A percentile compares a stretch with the other conserved stretches of the same genome.
phyloP scores from a whole-genome alignment of 345 rosid species.

The Psidium friedrichsthalianum region DNA sequence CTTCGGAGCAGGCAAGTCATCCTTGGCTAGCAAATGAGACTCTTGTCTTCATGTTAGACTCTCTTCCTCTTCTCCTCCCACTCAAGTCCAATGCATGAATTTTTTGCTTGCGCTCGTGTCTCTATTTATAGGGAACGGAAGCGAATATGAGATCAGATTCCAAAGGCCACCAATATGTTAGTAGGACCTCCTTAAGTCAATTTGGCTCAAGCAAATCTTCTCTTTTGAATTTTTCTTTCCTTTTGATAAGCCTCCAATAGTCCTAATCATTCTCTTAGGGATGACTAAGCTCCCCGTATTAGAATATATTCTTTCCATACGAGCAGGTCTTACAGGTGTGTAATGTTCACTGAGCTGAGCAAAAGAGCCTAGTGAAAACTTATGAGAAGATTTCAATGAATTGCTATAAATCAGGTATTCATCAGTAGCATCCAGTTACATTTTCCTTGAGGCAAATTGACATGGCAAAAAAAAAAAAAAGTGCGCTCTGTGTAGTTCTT shows the following conservation, averaged over 20 bases:
- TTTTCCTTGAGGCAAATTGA: background rate
- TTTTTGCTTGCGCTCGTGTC: background rate
- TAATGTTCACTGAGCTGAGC: background rate
- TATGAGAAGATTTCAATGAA: background rate
- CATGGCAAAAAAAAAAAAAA: background rate
- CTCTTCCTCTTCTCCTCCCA: constrained; percentile 9
- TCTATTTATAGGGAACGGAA: background rate
- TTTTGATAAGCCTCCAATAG: background rate
- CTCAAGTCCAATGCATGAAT: background rate
- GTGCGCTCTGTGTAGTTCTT: background rate
- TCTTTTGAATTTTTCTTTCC: background rate
- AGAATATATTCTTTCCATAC: background rate
- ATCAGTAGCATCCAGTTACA: background rate
- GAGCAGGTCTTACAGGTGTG: background rate
- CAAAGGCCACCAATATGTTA: background rate
- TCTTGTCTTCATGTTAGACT: constrained; percentile 29
- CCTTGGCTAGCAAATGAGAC: constrained; percentile 35
- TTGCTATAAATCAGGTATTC: background rate
- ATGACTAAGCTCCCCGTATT: background rate
- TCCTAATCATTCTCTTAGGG: background rate
- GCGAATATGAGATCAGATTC: background rate
- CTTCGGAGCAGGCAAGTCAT: constrained; percentile 41
- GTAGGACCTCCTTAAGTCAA: background rate
- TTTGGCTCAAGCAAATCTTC: background rate
- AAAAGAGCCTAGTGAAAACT: background rate